These are phyloP conservation scores for Verticillium isaacii DNA, from an alignment of 2,329 filamentous ascomycete genomes.

Conservation along the genomic window DNA sequence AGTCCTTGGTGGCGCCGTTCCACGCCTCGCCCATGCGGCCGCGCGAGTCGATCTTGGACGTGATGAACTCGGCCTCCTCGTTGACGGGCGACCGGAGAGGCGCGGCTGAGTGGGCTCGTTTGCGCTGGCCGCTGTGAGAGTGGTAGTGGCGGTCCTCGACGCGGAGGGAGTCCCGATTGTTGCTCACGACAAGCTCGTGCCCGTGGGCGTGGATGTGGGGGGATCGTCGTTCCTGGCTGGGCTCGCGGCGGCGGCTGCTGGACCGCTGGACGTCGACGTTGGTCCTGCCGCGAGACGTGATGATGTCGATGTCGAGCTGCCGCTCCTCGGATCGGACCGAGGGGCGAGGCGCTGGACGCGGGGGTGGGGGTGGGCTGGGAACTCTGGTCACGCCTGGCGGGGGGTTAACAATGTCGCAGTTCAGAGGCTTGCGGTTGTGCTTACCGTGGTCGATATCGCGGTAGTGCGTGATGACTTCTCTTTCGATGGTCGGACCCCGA, in stretches of 20 bases:
- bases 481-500: slow-evolving; percentile 73
- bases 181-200: slow-evolving; percentile 63
- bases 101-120: slow-evolving; percentile 48
- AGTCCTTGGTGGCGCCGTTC: slow-evolving; percentile 69
- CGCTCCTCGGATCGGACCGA: slow-evolving; percentile 39
- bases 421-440: slow-evolving; percentile 19
- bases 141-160: slow-evolving; percentile 35
- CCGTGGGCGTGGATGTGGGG: slow-evolving; percentile 39
- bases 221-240: slow-evolving; percentile 32
- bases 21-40: slow-evolving; percentile 68
- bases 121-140: slow-evolving; percentile 31
- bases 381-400: slow-evolving; percentile 40
- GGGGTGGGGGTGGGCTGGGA: slow-evolving; percentile 43
- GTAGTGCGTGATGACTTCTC: slow-evolving; percentile 87
- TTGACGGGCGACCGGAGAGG: slow-evolving; percentile 36
- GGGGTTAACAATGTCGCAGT: slow-evolving; percentile 1
- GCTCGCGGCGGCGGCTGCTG: slow-evolving; percentile 26
- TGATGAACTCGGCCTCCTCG: slow-evolving; percentile 62
- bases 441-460: slow-evolving; percentile 81
- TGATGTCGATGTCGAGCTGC: slow-evolving; percentile 60
- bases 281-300: slow-evolving; percentile 47
- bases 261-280: slow-evolving; percentile 52
- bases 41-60: slow-evolving; percentile 50
- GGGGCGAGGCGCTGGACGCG: slow-evolving; percentile 42
- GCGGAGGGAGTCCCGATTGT: slow-evolving; percentile 44